These are phyloP conservation scores for Yamadazyma atmosphaerica DNA, from an alignment of 1,139 yeast species.

Conservation along the genomic window DNA sequence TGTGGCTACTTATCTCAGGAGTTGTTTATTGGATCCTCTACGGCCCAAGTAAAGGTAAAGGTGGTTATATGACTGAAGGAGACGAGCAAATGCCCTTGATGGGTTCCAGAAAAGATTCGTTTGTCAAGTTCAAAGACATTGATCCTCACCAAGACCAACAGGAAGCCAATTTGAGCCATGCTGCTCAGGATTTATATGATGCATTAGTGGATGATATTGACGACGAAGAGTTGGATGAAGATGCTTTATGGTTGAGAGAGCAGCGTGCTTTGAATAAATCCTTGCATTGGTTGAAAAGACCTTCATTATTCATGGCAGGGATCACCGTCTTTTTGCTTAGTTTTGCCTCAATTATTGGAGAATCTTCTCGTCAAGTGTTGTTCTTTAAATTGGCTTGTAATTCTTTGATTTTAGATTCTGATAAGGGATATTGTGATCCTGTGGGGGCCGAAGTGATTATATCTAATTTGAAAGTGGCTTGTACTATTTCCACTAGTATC, in stretches of 20 bases:
- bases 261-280: conserved; percentile 32
- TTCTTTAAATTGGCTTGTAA: conserved; percentile 38
- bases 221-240: conserved; percentile 35
- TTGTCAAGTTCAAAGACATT: conserved; percentile 9
- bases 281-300: conserved; percentile 35
- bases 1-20: too few relatives aligned
- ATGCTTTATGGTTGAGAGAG: conserved; percentile 39
- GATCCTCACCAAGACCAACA: conserved; percentile 6
- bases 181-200: conserved; percentile 32
- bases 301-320: conserved; percentile 33
- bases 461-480: conserved; percentile 29
- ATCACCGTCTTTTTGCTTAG: conserved; percentile 25
- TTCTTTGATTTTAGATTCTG: conserved; percentile 16
- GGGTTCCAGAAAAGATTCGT: conserved; percentile 1
- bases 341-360: conserved; percentile 26
- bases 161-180: conserved; percentile 21
- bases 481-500: conserved; percentile 21
- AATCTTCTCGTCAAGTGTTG: conserved; percentile 27
- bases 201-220: conserved; percentile 29
- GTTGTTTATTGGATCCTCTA: too few relatives aligned
- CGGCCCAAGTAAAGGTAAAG: too few relatives aligned
- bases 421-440: conserved; percentile 28
- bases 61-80: background rate
- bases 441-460: conserved; percentile 32
- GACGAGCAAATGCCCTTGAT: conserved; percentile 1